phyloP scores from a whole-genome alignment of 257 asterid genomes.

The Ehretia macrophylla region DNA sequence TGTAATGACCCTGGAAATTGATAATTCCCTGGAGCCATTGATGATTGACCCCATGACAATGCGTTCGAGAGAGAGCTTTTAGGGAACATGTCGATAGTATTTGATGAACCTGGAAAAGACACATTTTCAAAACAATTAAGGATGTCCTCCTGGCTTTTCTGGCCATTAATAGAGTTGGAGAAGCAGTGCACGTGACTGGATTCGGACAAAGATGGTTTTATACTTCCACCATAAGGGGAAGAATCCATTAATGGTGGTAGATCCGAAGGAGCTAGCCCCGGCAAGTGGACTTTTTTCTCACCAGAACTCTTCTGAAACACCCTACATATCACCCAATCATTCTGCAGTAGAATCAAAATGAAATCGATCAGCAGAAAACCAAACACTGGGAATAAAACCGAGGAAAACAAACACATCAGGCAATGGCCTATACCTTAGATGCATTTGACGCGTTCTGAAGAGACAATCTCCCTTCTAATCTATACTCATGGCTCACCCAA shows the following conservation, averaged over 20 bases:
- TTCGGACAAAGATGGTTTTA: slow-evolving; percentile 15
- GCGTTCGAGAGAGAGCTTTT: slow-evolving; percentile 12
- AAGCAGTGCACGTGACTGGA: slow-evolving; percentile 79
- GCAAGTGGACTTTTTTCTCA: slow-evolving; percentile 68
- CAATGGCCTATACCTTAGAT: slow-evolving; percentile 34
- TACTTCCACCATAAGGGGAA: slow-evolving; percentile 21
- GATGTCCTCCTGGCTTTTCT: slow-evolving; percentile 30
- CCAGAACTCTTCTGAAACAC: slow-evolving; percentile 75
- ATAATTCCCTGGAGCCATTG: slow-evolving; percentile 27
- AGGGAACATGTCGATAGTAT: slow-evolving; percentile 28
- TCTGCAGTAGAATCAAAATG: slow-evolving; percentile 28
- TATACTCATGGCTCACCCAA: slow-evolving; percentile 58
- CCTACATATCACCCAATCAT: slow-evolving; percentile 95
- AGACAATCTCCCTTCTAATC: slow-evolving; percentile 49
- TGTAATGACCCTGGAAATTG: slow-evolving; percentile 23
- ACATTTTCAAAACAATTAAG: slow-evolving; percentile 22
- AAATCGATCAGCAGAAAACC: not conserved
- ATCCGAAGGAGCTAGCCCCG: slow-evolving; percentile 10
- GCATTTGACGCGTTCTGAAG: slow-evolving; percentile 33
- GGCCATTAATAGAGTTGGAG: slow-evolving; percentile 44
- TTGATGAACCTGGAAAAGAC: slow-evolving; percentile 16
- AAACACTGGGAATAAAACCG: not conserved
- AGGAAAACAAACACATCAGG: slow-evolving; percentile 11
- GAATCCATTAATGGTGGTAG: slow-evolving; percentile 68
- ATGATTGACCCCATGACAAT: slow-evolving; percentile 37